Evolutionary conservation across 2,329 filamentous ascomycete species (phyloP).

Genomic region (Fusarium camptoceras): DNA sequence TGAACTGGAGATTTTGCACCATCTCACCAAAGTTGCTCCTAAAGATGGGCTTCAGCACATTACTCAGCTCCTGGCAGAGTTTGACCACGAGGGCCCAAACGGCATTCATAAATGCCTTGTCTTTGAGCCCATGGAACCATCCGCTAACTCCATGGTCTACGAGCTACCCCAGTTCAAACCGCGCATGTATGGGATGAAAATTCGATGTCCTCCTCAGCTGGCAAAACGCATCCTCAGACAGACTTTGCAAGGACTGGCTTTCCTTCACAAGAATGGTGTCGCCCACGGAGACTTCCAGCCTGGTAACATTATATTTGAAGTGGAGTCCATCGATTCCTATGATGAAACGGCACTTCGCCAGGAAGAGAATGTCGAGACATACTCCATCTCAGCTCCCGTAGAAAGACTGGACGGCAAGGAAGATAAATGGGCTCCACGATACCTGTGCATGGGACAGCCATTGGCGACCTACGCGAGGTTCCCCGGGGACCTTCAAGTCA

Average conservation of each 20-base stretch:
- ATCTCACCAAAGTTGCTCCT: background rate
- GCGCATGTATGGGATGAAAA: background rate
- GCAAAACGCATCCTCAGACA: slow-evolving; percentile 29
- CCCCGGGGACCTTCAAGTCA: background rate
- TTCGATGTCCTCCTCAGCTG: slow-evolving; percentile 14
- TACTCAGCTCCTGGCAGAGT: slow-evolving; percentile 47
- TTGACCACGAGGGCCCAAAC: slow-evolving; percentile 49
- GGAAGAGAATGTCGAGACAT: background rate
- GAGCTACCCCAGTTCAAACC: slow-evolving; percentile 23
- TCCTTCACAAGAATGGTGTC: slow-evolving; percentile 7
- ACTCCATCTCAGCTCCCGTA: background rate
- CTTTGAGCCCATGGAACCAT: slow-evolving; percentile 52
- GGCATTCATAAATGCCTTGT: slow-evolving; percentile 49
- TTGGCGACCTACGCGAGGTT: background rate
- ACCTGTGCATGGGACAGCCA: slow-evolving; percentile 12
- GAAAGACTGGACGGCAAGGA: slow-evolving; percentile 12
- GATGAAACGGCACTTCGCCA: background rate
- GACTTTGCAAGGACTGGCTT: background rate
- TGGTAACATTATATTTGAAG: slow-evolving; percentile 13
- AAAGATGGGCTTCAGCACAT: slow-evolving; percentile 39
- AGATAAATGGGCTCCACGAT: slow-evolving; percentile 20
- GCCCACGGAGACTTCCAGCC: slow-evolving; percentile 25
- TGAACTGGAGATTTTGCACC: slow-evolving; percentile 37
- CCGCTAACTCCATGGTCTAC: slow-evolving; percentile 3
- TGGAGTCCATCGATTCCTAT: background rate